Percentiles rank a stretch among this genome's conserved stretches.
Conservation (phyloP, 768 basidiomycete species). For the Sporobolomyces phaffii region DNA sequence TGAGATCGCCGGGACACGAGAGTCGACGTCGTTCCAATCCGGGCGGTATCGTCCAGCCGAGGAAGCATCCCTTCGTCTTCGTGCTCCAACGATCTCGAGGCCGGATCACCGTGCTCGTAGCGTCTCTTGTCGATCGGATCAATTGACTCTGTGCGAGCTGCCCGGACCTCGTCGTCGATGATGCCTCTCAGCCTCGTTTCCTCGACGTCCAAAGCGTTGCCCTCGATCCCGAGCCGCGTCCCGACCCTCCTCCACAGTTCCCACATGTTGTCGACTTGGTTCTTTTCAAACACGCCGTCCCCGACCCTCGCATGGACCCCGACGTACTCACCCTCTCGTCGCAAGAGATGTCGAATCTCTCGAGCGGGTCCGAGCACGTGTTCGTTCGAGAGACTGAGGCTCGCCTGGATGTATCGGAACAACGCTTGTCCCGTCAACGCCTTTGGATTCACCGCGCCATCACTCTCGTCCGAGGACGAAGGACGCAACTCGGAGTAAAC, state of each 20-base stretch:
- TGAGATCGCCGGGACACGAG: too few relatives aligned
- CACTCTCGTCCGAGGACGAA: too few relatives aligned
- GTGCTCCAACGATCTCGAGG: too few relatives aligned
- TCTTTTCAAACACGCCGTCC: constrained; percentile 57
- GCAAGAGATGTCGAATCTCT: constrained; percentile 48
- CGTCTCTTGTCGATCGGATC: too few relatives aligned
- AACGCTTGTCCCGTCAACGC: neutral
- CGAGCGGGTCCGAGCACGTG: neutral
- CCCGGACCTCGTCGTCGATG: neutral
- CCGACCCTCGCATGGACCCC: constrained; percentile 63
- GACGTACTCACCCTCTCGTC: constrained; percentile 51
- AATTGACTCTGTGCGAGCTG: too few relatives aligned
- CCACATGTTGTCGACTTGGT: constrained; percentile 50
- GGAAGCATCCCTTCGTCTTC: too few relatives aligned
- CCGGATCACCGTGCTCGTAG: too few relatives aligned
- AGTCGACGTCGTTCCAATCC: too few relatives aligned
- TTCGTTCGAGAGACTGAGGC: neutral
- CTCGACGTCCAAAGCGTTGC: neutral
- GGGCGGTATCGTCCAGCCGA: too few relatives aligned
- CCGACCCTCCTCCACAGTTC: constrained; percentile 49
- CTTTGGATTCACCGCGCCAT: too few relatives aligned
- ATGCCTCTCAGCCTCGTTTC: neutral
- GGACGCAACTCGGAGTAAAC: constrained; percentile 45
- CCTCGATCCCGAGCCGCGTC: neutral
- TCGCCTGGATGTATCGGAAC: neutral